Percentiles rank a stretch among this genome's conserved stretches.
phyloP scores from a whole-genome alignment of 2,329 filamentous ascomycete genomes.

The Botrytis galanthina region DNA sequence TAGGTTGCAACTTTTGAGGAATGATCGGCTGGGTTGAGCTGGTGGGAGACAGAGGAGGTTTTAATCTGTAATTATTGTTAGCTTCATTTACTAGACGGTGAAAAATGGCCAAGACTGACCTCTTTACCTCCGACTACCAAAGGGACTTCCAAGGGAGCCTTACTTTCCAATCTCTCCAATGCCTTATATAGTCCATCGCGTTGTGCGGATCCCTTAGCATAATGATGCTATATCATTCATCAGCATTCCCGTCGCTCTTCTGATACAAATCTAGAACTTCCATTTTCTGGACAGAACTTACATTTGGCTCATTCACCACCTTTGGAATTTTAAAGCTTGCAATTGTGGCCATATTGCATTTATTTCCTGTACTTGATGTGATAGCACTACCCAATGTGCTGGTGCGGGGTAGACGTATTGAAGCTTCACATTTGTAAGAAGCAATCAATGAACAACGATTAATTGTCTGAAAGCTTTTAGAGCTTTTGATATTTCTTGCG shows the following conservation, averaged over 20 bases:
- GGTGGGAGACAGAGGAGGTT: slow-evolving; percentile 62
- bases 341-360: slow-evolving; percentile 43
- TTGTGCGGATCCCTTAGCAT: slow-evolving; percentile 78
- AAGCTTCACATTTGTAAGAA: slow-evolving; percentile 24
- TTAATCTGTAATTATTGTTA: slow-evolving; percentile 53
- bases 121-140: slow-evolving; percentile 80
- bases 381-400: background rate
- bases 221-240: slow-evolving; percentile 68
- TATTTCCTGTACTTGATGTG: slow-evolving; percentile 7
- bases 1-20: slow-evolving; percentile 74
- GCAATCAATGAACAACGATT: slow-evolving; percentile 25
- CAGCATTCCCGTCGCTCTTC: slow-evolving; percentile 17
- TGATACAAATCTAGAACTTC: background rate
- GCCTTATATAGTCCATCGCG: slow-evolving; percentile 73
- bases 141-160: slow-evolving; percentile 73
- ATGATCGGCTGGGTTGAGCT: slow-evolving; percentile 83
- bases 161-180: slow-evolving; percentile 65
- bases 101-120: slow-evolving; percentile 47
- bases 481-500: slow-evolving; percentile 27
- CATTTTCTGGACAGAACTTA: slow-evolving; percentile 48
- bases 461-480: slow-evolving; percentile 29
- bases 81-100: background rate
- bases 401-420: slow-evolving; percentile 31
- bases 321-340: slow-evolving; percentile 86
- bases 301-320: slow-evolving; percentile 93